phyloP scores from a whole-genome alignment of 139 green algal genomes.

The Micromonas pusilla region DNA sequence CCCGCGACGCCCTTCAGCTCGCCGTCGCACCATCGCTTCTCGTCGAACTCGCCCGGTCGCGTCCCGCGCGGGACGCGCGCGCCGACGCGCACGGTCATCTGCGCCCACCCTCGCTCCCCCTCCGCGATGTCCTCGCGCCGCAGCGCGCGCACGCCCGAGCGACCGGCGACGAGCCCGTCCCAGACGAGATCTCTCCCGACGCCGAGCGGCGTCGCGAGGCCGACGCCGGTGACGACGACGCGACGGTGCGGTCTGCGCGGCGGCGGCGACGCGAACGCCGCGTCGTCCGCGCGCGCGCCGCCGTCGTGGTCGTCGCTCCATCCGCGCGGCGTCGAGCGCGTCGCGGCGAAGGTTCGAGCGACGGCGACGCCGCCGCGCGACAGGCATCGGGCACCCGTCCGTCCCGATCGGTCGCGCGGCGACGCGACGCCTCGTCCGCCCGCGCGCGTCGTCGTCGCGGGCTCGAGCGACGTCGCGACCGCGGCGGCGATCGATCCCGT shows the following conservation, averaged over 20 bases:
- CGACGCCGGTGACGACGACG: slow-evolving; percentile 82
- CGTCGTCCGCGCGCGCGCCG: not conserved
- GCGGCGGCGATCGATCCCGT: too few species aligned
- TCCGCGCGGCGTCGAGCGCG: too few species aligned
- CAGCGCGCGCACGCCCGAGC: slow-evolving; percentile 54
- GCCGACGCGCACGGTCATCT: not conserved
- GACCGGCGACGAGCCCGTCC: slow-evolving; percentile 53
- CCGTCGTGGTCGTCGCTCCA: not conserved
- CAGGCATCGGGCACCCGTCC: too few species aligned
- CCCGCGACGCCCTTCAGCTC: not conserved
- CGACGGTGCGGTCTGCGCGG: slow-evolving; percentile 28
- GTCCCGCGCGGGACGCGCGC: not conserved
- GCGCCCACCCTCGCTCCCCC: slow-evolving; percentile 17
- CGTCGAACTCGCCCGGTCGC: not conserved
- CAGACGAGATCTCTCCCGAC: slow-evolving; percentile 58
- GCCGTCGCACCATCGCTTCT: not conserved
- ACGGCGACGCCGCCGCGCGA: too few species aligned
- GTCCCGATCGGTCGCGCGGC: too few species aligned
- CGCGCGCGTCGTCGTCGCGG: too few species aligned
- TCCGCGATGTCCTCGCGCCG: slow-evolving; percentile 58
- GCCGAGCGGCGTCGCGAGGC: slow-evolving; percentile 75
- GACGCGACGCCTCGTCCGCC: too few species aligned
- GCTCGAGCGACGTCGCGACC: too few species aligned
- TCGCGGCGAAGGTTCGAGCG: too few species aligned
- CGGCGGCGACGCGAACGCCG: not conserved